These are phyloP conservation scores for Nicotiana benthamiana DNA, from an alignment of 257 asterid species.

Conservation along the genomic window DNA sequence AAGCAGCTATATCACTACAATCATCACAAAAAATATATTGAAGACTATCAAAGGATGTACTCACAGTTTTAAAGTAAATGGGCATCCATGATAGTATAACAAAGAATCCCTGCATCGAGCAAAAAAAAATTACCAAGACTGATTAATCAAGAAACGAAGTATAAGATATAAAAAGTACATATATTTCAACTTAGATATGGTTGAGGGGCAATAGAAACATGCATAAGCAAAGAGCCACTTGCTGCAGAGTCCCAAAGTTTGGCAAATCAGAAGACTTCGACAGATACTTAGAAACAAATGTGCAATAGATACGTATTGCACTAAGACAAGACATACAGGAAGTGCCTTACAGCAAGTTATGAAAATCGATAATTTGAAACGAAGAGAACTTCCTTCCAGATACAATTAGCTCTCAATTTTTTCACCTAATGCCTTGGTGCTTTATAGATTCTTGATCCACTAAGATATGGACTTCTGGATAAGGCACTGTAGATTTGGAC, in stretches of 20 bases:
- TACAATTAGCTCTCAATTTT: background rate
- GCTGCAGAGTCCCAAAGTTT: background rate
- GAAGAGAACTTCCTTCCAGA: background rate
- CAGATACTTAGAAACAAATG: background rate
- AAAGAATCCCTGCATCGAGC: slow-evolving; percentile 73
- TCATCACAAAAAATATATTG: background rate
- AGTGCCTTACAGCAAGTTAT: background rate
- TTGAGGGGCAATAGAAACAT: background rate
- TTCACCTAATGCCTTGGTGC: background rate
- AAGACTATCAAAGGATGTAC: slow-evolving; percentile 4
- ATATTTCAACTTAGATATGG: background rate
- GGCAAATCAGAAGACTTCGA: background rate
- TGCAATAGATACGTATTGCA: background rate
- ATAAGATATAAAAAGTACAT: background rate
- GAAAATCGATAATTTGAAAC: background rate
- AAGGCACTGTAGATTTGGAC: background rate
- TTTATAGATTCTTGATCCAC: background rate
- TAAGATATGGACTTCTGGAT: background rate
- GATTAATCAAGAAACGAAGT: background rate
- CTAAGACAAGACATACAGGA: background rate
- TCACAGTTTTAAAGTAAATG: slow-evolving; percentile 83
- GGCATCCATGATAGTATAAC: slow-evolving; percentile 99
- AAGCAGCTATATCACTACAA: background rate
- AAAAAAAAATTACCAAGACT: slow-evolving; percentile 8
- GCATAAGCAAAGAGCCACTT: background rate